phyloP scores from a whole-genome alignment of 306 rosid species.

The Cyamopsis tetragonoloba region DNA sequence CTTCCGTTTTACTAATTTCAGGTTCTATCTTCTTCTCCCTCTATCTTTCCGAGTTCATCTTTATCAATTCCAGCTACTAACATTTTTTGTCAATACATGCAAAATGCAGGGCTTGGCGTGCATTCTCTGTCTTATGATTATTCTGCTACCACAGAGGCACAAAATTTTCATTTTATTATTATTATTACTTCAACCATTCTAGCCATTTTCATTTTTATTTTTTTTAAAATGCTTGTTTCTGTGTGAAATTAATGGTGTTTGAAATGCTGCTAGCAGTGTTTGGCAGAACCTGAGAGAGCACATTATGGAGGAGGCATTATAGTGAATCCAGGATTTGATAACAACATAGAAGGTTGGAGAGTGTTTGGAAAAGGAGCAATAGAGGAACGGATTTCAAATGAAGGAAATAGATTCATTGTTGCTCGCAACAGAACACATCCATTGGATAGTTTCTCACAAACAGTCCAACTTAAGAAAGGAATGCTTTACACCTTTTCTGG shows the following conservation, averaged over 20 bases:
- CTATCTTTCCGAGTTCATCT: neutral
- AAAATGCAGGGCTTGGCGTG: conserved; percentile 51
- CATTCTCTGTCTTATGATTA: conserved; percentile 51
- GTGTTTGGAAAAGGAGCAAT: conserved; percentile 53
- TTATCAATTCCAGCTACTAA: neutral
- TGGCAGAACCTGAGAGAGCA: conserved; percentile 47
- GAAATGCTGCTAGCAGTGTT: conserved; percentile 59
- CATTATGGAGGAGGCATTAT: conserved; percentile 76
- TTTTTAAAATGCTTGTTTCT: neutral
- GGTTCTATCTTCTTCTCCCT: conserved; percentile 41
- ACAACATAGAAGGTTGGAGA: conserved; percentile 56
- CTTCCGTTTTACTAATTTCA: conserved; percentile 37
- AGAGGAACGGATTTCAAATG: conserved; percentile 40
- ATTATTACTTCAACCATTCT: neutral
- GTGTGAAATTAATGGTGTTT: neutral
- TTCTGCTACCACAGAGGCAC: conserved; percentile 62
- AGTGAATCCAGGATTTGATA: conserved; percentile 65
- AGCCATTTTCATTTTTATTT: too few relatives aligned
- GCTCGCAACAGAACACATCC: conserved; percentile 41
- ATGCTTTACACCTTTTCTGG: conserved; percentile 55
- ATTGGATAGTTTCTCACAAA: conserved; percentile 54
- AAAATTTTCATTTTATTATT: too few relatives aligned
- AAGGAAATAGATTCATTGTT: conserved; percentile 61
- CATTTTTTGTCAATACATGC: conserved; percentile 23
- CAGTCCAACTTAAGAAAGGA: conserved; percentile 52